Conservation (phyloP, 1,139 yeast genomes). For the Diutina pseudorugosa region DNA sequence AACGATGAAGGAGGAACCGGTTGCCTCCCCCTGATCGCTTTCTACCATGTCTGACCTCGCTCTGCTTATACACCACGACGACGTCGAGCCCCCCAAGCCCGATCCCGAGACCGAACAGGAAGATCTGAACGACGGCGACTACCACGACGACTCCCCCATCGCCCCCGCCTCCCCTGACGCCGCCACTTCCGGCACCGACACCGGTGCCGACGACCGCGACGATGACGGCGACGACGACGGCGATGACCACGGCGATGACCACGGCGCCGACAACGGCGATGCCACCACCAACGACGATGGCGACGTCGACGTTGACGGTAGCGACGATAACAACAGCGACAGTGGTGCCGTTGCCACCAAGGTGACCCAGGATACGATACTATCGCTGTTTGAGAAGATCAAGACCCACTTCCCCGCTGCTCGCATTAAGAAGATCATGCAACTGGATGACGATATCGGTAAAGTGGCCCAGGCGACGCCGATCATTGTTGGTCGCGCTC, state of each 20-base stretch:
- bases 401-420: slow-evolving; percentile 97
- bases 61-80: neutral
- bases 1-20: neutral
- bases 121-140: neutral
- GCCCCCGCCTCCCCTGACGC: no score
- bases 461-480: slow-evolving; percentile 99
- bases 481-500: slow-evolving; percentile 86
- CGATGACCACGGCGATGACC: neutral
- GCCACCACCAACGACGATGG: neutral
- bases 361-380: slow-evolving; percentile 8
- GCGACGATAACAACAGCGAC: neutral
- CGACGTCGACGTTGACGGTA: no score
- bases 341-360: neutral
- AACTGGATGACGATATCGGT: slow-evolving; percentile 95
- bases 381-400: slow-evolving; percentile 33
- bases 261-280: neutral
- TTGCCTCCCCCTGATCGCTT: neutral
- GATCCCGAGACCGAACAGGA: slow-evolving; percentile 1
- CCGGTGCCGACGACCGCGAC: neutral
- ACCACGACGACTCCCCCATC: neutral
- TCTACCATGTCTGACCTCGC: neutral
- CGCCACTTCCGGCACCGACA: neutral
- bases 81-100: neutral
- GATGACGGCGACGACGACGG: neutral
- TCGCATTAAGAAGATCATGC: slow-evolving; percentile 91